phyloP scores from a whole-genome alignment of 148 eudicot species.

The Heliosperma pusillum region DNA sequence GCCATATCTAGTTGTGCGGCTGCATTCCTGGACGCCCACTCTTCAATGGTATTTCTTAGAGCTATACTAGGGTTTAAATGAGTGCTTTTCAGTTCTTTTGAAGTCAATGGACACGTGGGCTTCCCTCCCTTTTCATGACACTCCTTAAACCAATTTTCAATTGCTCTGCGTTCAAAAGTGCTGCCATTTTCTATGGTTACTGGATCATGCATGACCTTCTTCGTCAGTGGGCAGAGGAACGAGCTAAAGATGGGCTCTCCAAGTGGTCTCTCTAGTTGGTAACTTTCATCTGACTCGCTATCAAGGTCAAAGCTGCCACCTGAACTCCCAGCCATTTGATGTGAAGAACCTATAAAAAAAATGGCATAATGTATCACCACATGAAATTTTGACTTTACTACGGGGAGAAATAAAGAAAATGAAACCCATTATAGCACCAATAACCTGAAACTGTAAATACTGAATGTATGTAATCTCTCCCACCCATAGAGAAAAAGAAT shows the following conservation, averaged over 20 bases:
- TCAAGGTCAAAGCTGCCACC: conserved; percentile 57
- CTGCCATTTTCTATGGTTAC: conserved; percentile 66
- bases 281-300: conserved; percentile 68
- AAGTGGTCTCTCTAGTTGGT: conserved; percentile 57
- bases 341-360: conserved; percentile 4
- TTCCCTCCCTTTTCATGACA: conserved; percentile 57
- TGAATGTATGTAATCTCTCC: not conserved
- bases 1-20: conserved; percentile 81
- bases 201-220: conserved; percentile 78
- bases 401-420: not conserved
- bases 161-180: conserved; percentile 85
- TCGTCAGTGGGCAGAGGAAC: conserved; percentile 76
- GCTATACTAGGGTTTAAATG: conserved; percentile 75
- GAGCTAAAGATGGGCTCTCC: conserved; percentile 69
- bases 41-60: conserved; percentile 65
- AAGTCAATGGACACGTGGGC: conserved; percentile 66
- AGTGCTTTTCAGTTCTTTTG: conserved; percentile 53
- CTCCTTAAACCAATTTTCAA: conserved; percentile 80
- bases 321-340: conserved; percentile 68
- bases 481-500: not conserved
- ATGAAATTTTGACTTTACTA: not conserved
- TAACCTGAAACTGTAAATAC: not conserved
- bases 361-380: not conserved
- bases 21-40: conserved; percentile 91
- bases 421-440: not conserved